Conservation (phyloP, 2,329 filamentous ascomycete genomes). For the Trichoderma polysporum region DNA sequence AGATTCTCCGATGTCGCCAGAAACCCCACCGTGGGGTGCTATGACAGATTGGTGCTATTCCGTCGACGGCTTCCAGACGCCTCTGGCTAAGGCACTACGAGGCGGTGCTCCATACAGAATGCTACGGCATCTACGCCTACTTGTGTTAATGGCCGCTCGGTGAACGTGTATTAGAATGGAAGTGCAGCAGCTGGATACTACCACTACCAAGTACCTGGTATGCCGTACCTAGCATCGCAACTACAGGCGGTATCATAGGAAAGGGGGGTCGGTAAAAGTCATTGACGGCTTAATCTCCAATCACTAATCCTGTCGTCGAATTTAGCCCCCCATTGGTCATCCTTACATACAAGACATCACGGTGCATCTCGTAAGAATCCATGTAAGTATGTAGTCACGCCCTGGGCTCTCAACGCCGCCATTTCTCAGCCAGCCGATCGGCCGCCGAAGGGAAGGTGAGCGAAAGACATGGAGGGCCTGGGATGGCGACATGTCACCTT, state of each 20-base stretch:
- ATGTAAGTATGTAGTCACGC: background rate
- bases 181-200: background rate
- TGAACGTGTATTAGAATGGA: background rate
- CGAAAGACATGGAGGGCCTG: slow-evolving; percentile 27
- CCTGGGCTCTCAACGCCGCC: background rate
- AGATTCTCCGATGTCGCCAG: slow-evolving; percentile 11
- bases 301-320: background rate
- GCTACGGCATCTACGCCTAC: background rate
- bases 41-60: background rate
- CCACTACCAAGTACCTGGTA: background rate
- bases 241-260: background rate
- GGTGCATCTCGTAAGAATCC: slow-evolving; percentile 1
- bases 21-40: slow-evolving; percentile 21
- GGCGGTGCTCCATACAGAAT: background rate
- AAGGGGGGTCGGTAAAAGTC: background rate
- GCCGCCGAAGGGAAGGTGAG: slow-evolving; percentile 32
- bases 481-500: slow-evolving; percentile 17
- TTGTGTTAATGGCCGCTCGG: too few species aligned
- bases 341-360: background rate
- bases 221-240: background rate
- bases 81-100: background rate
- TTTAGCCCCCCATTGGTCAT: background rate
- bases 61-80: background rate
- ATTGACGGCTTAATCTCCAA: background rate
- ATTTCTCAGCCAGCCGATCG: slow-evolving; percentile 2